These are phyloP conservation scores for Primulina huaijiensis DNA, from an alignment of 257 asterid genomes.

Conservation along the genomic window DNA sequence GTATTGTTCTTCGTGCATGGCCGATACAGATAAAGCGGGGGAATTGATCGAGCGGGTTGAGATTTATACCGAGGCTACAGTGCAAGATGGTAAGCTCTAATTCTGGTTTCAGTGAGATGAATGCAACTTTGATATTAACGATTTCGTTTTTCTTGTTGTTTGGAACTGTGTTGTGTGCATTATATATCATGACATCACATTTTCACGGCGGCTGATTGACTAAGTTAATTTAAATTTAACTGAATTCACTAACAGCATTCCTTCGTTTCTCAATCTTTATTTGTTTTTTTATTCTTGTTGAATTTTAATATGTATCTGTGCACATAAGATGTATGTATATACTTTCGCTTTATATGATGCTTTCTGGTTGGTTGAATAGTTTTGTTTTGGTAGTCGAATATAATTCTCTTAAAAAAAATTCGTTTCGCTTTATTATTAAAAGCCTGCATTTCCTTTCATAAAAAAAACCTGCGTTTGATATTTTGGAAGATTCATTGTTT, in stretches of 20 bases:
- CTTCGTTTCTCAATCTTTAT: conserved; percentile 1
- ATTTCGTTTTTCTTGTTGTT: conserved; percentile 13
- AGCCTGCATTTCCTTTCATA: background rate
- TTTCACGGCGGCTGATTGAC: background rate
- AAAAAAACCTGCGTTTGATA: background rate
- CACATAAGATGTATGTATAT: background rate
- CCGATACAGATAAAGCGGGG: conserved; percentile 22
- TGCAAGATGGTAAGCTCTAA: conserved; percentile 32
- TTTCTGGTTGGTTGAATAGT: conserved; percentile 17
- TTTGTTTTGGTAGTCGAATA: background rate
- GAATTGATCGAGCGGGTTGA: conserved; percentile 24
- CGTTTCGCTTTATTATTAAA: background rate
- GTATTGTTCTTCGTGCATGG: conserved; percentile 12
- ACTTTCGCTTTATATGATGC: conserved; percentile 6
- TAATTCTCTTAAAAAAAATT: background rate
- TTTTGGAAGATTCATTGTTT: background rate
- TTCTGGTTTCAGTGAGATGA: conserved; percentile 19
- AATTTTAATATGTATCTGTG: background rate
- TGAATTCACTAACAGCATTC: background rate
- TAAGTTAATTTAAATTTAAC: conserved; percentile 1
- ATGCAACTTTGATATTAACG: conserved; percentile 7
- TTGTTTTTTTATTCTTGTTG: background rate
- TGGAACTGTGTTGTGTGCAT: conserved; percentile 20
- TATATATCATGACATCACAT: background rate
- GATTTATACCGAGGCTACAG: conserved; percentile 22